Evolutionary conservation across 306 rosid species (phyloP).

Genomic region (Sesbania bispinosa): DNA sequence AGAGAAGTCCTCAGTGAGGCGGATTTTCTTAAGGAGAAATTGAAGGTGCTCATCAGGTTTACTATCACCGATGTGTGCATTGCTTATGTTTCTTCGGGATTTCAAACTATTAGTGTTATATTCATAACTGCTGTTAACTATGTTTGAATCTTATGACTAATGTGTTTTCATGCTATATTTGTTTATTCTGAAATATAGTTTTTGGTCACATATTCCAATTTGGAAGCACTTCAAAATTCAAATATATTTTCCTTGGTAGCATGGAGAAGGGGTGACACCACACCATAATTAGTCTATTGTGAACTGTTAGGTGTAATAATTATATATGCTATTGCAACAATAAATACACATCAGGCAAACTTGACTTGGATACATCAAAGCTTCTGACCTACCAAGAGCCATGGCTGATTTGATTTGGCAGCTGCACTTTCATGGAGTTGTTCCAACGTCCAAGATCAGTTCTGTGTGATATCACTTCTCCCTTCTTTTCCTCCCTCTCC

Average conservation of each 20-base stretch:
- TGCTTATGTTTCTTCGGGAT: conserved; percentile 4
- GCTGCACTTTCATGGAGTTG: background rate
- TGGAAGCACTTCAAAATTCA: background rate
- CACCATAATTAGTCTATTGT: background rate
- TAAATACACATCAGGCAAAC: background rate
- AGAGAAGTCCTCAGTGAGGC: conserved; percentile 85
- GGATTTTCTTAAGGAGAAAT: conserved; percentile 87
- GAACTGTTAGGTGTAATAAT: background rate
- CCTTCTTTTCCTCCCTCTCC: background rate
- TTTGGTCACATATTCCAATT: background rate
- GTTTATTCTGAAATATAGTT: conserved; percentile 3
- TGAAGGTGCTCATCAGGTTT: conserved; percentile 57
- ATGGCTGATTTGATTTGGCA: background rate
- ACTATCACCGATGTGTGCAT: conserved; percentile 16
- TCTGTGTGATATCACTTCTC: background rate
- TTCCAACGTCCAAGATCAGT: conserved; percentile 8
- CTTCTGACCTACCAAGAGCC: conserved; percentile 7
- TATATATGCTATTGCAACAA: background rate
- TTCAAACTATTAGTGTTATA: background rate
- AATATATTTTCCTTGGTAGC: background rate
- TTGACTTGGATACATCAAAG: background rate
- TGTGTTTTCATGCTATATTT: conserved; percentile 7
- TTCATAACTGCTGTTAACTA: background rate
- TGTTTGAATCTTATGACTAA: background rate
- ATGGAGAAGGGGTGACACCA: background rate